These are phyloP conservation scores for Cryptosporidium bovis DNA, from an alignment of 169 alveolate species.

Conservation along the genomic window DNA sequence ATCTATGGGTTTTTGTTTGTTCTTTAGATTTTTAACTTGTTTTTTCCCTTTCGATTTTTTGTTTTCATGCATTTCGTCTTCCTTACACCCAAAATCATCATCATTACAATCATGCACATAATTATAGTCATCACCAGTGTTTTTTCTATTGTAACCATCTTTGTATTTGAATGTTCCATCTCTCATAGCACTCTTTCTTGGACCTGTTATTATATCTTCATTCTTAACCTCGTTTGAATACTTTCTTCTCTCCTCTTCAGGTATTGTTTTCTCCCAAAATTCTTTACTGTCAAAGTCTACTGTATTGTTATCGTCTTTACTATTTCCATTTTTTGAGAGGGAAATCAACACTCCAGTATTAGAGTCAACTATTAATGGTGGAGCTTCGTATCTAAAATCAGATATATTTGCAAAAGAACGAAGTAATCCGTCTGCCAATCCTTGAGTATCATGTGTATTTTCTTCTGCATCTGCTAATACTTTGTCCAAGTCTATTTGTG, in stretches of 20 bases:
- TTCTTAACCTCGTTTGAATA: conserved; percentile 84
- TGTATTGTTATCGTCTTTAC: conserved; percentile 70
- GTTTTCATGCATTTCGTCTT: conserved; percentile 4
- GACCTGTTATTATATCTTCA: conserved; percentile 87
- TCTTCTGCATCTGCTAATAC: conserved; percentile 90
- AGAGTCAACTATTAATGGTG: conserved; percentile 77
- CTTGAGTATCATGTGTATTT: conserved; percentile 82
- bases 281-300: conserved; percentile 86
- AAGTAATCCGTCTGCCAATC: conserved; percentile 88
- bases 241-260: conserved; percentile 88
- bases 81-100: background rate
- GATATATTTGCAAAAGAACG: conserved; percentile 89
- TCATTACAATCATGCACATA: background rate
- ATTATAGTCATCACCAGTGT: conserved; percentile 6
- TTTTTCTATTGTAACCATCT: conserved; percentile 22
- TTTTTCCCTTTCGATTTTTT: conserved; percentile 27
- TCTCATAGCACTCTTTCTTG: conserved; percentile 86
- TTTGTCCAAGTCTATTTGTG: conserved; percentile 87
- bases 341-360: conserved; percentile 61
- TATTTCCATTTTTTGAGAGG: conserved; percentile 13
- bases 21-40: conserved; percentile 1
- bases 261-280: conserved; percentile 90
- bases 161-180: conserved; percentile 54
- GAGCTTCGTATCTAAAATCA: conserved; percentile 91
- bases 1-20: background rate